Conservation (phyloP, 2,329 filamentous ascomycete genomes). For the Fusarium ramigenum region DNA sequence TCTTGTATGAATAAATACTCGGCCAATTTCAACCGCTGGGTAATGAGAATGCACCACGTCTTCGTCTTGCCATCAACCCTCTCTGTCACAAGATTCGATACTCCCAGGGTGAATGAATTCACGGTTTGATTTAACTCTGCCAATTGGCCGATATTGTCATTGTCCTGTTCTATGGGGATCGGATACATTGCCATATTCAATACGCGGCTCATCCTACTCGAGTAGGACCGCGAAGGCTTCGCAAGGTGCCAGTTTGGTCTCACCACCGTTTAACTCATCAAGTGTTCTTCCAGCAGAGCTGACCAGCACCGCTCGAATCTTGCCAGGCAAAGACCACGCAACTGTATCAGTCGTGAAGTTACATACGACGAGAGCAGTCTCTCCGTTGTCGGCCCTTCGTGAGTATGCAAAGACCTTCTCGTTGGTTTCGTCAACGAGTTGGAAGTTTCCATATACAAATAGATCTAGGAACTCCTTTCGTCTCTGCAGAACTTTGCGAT, state of each 20-base stretch:
- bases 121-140: background rate
- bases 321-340: constrained; percentile 43
- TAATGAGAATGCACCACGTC: constrained; percentile 40
- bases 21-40: constrained; percentile 37
- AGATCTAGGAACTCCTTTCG: constrained; percentile 70
- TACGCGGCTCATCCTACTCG: background rate
- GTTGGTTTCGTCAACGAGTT: constrained; percentile 50
- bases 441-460: constrained; percentile 71
- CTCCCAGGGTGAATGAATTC: background rate
- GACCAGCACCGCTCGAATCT: constrained; percentile 48
- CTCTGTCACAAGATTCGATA: background rate
- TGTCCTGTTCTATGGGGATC: constrained; percentile 46
- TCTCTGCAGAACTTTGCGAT: constrained; percentile 65
- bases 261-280: constrained; percentile 39
- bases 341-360: constrained; percentile 51
- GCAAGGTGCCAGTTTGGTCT: constrained; percentile 48
- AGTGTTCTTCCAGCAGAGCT: constrained; percentile 46
- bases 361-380: constrained; percentile 49
- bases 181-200: background rate
- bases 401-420: constrained; percentile 52
- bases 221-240: constrained; percentile 50
- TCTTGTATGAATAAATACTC: constrained; percentile 51
- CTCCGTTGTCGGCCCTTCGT: constrained; percentile 45
- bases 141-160: background rate
- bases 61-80: constrained; percentile 5